Evolutionary conservation across 2,329 filamentous ascomycete species (phyloP), one percentile per base, ranked within the genome.

Genomic region (Chalara sp.): DNA sequence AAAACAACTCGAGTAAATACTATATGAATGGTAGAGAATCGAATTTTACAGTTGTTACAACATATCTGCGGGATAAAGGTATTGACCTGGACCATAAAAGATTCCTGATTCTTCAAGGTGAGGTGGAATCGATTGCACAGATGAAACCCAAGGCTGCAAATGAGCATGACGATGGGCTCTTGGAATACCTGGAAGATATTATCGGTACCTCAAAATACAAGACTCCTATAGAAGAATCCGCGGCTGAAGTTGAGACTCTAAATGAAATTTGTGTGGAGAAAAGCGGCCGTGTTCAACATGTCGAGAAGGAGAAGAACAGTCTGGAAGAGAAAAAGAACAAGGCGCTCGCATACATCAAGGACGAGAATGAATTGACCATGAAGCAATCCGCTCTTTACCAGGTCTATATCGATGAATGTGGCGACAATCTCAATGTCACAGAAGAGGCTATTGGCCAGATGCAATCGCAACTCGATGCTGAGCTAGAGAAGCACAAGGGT

Each of bases 151-250:
- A 99, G 68, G 93, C 95, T 4, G 84, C 80, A 41, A 92, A 89
- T 61, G 93, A 99, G 67, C 92, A 97, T 64, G 93, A 99, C 54
- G 93, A 99, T 63, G 93, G 93, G 10, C 79, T 99, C 4, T 76
- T 99, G 13, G 93, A 99, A 68, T 99, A 99, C 58, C 80, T 99
- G 0, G 93, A 99, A 67, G 93, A 99, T 63, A 99, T 99, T 55
- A 97, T 99, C 61, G 93, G 95, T 56, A 99, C 93, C 0, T 97
- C 93, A 5, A 96, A 96, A 67, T 99, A 99, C 74, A 99, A 99
- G 72, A 81, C 87, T 0, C 92, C 93, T 0, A 99, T 99, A 56
- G 93, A 99, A 61, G 93, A 99, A 70, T 85, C 91, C 1, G 92
- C 90, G 0, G 73, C 85, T 1, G 89, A 97, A 68, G 89, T 96